Evolutionary conservation across 352 stramenopile genomes (phyloP).

Genomic region (Phytophthora crassamura): DNA sequence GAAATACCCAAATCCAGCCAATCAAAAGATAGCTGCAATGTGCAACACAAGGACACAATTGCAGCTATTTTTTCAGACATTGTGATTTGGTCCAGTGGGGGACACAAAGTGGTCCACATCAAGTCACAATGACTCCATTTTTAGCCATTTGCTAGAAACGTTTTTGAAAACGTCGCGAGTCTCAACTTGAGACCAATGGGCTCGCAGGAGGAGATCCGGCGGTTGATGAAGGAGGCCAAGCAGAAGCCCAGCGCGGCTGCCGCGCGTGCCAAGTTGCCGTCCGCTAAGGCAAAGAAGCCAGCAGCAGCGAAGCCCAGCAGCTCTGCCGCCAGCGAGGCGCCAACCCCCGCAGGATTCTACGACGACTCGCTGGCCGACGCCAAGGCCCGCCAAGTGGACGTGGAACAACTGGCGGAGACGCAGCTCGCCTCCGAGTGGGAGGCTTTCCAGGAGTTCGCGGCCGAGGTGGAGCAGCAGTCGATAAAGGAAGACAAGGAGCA

Average conservation of each 20-base stretch:
- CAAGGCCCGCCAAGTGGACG: constrained; percentile 53
- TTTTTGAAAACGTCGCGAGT: too few species aligned
- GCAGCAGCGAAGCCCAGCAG: constrained; percentile 9
- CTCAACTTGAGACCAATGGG: constrained; percentile 18
- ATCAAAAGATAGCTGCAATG: too few species aligned
- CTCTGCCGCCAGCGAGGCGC: neutral
- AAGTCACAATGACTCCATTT: neutral
- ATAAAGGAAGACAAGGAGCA: constrained; percentile 39
- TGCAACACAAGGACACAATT: too few species aligned
- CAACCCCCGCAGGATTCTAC: constrained; percentile 55
- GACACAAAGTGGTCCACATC: neutral
- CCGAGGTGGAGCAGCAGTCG: constrained; percentile 57
- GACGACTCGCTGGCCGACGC: constrained; percentile 59
- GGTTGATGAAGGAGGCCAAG: constrained; percentile 52
- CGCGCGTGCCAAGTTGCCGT: neutral
- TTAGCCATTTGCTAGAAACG: too few species aligned
- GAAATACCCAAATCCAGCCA: neutral
- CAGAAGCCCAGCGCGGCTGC: constrained; percentile 24
- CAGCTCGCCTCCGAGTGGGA: constrained; percentile 62
- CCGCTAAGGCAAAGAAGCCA: neutral
- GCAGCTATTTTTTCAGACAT: too few species aligned
- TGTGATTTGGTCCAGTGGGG: too few species aligned
- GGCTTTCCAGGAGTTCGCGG: constrained; percentile 67
- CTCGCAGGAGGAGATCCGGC: constrained; percentile 43
- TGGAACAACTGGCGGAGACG: constrained; percentile 53